These are phyloP conservation scores for Floccularia luteovirens DNA, from an alignment of 768 basidiomycete species.

Conservation along the genomic window DNA sequence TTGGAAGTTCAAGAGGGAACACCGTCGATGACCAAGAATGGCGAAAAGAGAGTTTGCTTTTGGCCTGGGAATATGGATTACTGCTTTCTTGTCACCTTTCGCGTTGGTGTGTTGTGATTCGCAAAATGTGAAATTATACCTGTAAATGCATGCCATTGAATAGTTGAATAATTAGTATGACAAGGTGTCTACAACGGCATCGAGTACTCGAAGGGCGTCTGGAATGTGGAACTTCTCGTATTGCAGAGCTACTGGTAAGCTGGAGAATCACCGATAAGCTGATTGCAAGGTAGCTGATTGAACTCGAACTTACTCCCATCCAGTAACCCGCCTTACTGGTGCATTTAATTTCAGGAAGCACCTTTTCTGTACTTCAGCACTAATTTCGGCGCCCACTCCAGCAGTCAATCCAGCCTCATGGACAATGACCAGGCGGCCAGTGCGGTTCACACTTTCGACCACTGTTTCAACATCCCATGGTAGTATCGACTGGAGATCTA, in stretches of 20 bases:
- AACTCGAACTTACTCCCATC: constrained; percentile 98
- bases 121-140: neutral
- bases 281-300: constrained; percentile 1
- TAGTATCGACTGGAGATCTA: constrained; percentile 83
- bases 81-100: constrained; percentile 32
- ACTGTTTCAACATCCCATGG: constrained; percentile 86
- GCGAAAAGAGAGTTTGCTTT: constrained; percentile 38
- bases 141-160: neutral
- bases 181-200: constrained; percentile 79
- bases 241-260: constrained; percentile 76
- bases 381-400: constrained; percentile 87
- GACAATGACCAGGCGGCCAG: constrained; percentile 80
- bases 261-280: constrained; percentile 16
- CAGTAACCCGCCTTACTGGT: constrained; percentile 79
- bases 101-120: constrained; percentile 35
- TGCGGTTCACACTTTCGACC: constrained; percentile 75
- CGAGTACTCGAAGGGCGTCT: constrained; percentile 76
- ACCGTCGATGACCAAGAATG: no score
- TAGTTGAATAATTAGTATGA: constrained; percentile 36
- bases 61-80: constrained; percentile 46
- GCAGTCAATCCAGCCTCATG: constrained; percentile 88
- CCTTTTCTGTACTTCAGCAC: constrained; percentile 83
- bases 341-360: constrained; percentile 87
- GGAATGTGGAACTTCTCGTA: constrained; percentile 94
- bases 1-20: no score